These are phyloP conservation scores for Wickerhamiella australiensis DNA, from an alignment of 805 yeast genomes.

Conservation along the genomic window DNA sequence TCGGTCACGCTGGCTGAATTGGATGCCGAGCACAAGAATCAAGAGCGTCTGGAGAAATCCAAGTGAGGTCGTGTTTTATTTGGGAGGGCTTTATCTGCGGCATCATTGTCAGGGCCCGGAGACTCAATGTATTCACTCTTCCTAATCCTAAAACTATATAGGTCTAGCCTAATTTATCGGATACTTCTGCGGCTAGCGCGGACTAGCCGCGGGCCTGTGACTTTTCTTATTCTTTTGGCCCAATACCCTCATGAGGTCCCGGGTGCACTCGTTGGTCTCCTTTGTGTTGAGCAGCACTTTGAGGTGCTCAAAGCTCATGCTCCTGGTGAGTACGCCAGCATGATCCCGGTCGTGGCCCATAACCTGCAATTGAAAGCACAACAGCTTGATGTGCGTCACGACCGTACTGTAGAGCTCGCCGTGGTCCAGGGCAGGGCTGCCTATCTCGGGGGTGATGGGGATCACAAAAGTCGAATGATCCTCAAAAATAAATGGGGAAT, in stretches of 20 bases:
- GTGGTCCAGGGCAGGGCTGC: background rate
- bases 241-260: background rate
- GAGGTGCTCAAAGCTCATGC: background rate
- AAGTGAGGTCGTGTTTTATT: background rate
- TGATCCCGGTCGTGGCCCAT: background rate
- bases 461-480: background rate
- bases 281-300: background rate
- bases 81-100: no score
- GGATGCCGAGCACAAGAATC: slow-evolving; percentile 49
- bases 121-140: no score
- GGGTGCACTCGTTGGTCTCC: background rate
- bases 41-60: slow-evolving; percentile 7
- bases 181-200: no score
- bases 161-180: background rate
- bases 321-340: background rate
- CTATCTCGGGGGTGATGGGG: background rate
- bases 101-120: no score
- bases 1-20: slow-evolving; percentile 63
- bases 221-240: background rate
- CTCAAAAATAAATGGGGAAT: slow-evolving; percentile 1
- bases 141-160: background rate
- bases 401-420: background rate
- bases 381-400: background rate
- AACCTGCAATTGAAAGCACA: background rate
- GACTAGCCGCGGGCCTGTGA: no score